Evolutionary conservation across 1,284 basidiomycete species (phyloP).

Genomic region (Nidula niveotomentosa): DNA sequence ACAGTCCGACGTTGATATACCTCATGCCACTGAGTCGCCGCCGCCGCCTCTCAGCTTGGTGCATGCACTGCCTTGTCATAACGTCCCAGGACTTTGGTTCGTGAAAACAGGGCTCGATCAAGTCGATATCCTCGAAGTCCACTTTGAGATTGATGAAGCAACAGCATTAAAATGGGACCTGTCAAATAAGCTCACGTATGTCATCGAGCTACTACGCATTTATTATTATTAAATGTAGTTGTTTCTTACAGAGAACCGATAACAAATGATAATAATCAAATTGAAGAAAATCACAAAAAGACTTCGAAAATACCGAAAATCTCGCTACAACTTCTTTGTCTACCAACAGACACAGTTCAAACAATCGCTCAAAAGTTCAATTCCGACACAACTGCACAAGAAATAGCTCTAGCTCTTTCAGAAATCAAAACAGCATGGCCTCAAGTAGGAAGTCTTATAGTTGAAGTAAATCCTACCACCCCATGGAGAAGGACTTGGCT

Average conservation of each 20-base stretch:
- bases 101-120: conserved; percentile 25
- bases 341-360: conserved; percentile 27
- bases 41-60: too few species aligned
- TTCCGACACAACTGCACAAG: conserved; percentile 20
- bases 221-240: too few species aligned
- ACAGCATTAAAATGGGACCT: conserved; percentile 28
- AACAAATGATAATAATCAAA: too few species aligned
- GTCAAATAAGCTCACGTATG: not conserved
- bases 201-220: too few species aligned
- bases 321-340: conserved; percentile 38
- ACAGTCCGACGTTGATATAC: too few species aligned
- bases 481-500: conserved; percentile 28
- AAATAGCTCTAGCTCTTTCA: conserved; percentile 29
- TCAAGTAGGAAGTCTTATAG: conserved; percentile 37
- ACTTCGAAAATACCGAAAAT: conserved; percentile 16
- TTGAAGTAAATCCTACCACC: conserved; percentile 37
- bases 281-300: conserved; percentile 3
- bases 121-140: conserved; percentile 23
- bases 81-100: conserved; percentile 41
- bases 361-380: conserved; percentile 22
- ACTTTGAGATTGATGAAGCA: conserved; percentile 30
- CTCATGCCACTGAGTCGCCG: too few species aligned
- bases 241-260: too few species aligned
- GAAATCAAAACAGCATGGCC: conserved; percentile 46
- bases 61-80: conserved; percentile 13